phyloP scores from a whole-genome alignment of 805 yeast genomes.

The Starmera dryadoides region DNA sequence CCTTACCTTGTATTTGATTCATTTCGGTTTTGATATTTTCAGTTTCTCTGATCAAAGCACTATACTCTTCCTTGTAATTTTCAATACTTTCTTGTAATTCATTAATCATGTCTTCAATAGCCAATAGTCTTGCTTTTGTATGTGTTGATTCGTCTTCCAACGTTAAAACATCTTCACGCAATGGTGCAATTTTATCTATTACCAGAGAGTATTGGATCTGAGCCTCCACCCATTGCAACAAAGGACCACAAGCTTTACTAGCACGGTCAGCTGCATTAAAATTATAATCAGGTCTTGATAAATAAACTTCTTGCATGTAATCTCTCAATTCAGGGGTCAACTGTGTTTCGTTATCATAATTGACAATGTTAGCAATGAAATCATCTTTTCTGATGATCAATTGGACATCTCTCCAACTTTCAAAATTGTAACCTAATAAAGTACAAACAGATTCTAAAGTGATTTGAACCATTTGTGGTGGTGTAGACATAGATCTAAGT shows the following conservation, averaged over 20 bases:
- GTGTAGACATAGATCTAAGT: constrained; percentile 80
- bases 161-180: constrained; percentile 52
- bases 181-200: constrained; percentile 65
- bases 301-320: constrained; percentile 51
- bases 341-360: constrained; percentile 56
- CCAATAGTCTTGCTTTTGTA: constrained; percentile 62
- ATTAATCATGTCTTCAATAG: constrained; percentile 72
- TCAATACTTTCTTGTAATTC: constrained; percentile 71
- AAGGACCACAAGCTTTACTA: constrained; percentile 92
- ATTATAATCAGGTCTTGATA: constrained; percentile 57
- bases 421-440: constrained; percentile 62
- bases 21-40: constrained; percentile 72
- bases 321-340: constrained; percentile 46
- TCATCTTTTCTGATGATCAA: constrained; percentile 76
- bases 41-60: constrained; percentile 67
- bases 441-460: constrained; percentile 85
- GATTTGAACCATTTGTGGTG: constrained; percentile 81
- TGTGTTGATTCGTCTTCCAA: constrained; percentile 56
- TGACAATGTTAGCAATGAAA: constrained; percentile 76
- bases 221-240: constrained; percentile 83
- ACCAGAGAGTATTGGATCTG: constrained; percentile 75
- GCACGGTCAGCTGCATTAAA: constrained; percentile 78
- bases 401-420: constrained; percentile 79
- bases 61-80: constrained; percentile 58
- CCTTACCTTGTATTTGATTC: constrained; percentile 49